A percentile compares a stretch with the other conserved stretches of the same genome.
These are phyloP conservation scores for Pinus taeda DNA, from an alignment of 75 land plant genomes.

Conservation along the genomic window DNA sequence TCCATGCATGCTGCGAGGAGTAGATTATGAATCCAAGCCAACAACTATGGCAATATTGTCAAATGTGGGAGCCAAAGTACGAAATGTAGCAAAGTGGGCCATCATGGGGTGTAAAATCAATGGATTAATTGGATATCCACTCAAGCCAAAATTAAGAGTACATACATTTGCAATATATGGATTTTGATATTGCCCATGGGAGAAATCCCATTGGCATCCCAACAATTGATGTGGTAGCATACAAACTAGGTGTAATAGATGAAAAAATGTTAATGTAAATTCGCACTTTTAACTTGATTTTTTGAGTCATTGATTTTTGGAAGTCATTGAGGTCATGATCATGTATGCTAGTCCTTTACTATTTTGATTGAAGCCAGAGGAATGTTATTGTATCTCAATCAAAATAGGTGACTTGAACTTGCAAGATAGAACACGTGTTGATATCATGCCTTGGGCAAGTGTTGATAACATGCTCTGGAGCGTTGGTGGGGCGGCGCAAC, in stretches of 20 bases:
- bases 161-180: slow-evolving; percentile 31
- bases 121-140: slow-evolving; percentile 51
- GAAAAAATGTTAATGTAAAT: not conserved
- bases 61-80: slow-evolving; percentile 38
- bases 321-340: slow-evolving; percentile 4
- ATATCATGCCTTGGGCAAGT: too few relatives aligned
- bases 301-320: slow-evolving; percentile 18
- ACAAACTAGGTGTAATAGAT: slow-evolving; percentile 11
- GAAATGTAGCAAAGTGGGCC: slow-evolving; percentile 43
- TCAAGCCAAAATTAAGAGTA: slow-evolving; percentile 50
- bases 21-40: slow-evolving; percentile 45
- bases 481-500: too few relatives aligned
- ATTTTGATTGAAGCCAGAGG: not conserved
- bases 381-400: not conserved
- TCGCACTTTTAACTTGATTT: not conserved
- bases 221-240: slow-evolving; percentile 27
- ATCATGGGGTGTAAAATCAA: slow-evolving; percentile 48
- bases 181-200: slow-evolving; percentile 53
- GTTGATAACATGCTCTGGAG: too few relatives aligned
- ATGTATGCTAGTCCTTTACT: not conserved
- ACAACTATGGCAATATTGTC: slow-evolving; percentile 47
- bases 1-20: slow-evolving; percentile 41
- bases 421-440: too few relatives aligned
- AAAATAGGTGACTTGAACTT: not conserved
- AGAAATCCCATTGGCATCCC: slow-evolving; percentile 19